These are phyloP conservation scores for Pleurozium schreberi DNA, from an alignment of 225 moss, liverwort and hornwort genomes.

Conservation along the genomic window DNA sequence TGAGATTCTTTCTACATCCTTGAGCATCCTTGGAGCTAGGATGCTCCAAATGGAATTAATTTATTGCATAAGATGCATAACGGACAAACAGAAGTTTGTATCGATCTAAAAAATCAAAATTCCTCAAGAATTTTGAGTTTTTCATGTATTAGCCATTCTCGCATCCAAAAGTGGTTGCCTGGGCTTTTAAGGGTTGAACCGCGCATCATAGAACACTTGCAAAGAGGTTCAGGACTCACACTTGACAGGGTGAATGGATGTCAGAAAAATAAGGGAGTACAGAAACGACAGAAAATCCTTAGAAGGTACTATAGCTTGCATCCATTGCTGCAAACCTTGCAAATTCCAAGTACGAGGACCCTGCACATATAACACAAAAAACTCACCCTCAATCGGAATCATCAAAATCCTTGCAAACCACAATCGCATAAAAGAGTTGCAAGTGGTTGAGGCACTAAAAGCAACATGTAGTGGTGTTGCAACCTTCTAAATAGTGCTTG, in stretches of 20 bases:
- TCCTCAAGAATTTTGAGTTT: neutral
- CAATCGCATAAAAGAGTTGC: neutral
- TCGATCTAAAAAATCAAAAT: neutral
- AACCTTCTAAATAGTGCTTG: neutral
- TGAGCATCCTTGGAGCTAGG: neutral
- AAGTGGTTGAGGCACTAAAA: neutral
- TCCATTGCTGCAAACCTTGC: slow-evolving; percentile 67
- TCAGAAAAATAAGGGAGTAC: slow-evolving; percentile 64
- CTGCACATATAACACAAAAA: slow-evolving; percentile 22
- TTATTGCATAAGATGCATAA: neutral
- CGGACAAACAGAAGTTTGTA: neutral
- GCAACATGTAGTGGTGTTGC: neutral
- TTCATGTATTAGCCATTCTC: neutral
- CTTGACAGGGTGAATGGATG: slow-evolving; percentile 51
- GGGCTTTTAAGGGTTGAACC: neutral
- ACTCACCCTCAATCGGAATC: neutral
- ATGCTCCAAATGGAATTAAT: neutral
- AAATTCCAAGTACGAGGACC: slow-evolving; percentile 66
- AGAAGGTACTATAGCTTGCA: slow-evolving; percentile 52
- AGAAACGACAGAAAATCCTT: slow-evolving; percentile 66
- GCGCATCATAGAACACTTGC: neutral
- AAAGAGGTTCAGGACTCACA: slow-evolving; percentile 35
- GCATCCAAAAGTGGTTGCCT: neutral
- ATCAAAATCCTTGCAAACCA: neutral
- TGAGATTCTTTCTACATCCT: neutral